Conservation (phyloP, 2,329 filamentous ascomycete species). For the Golovinomyces cichoracearum region DNA sequence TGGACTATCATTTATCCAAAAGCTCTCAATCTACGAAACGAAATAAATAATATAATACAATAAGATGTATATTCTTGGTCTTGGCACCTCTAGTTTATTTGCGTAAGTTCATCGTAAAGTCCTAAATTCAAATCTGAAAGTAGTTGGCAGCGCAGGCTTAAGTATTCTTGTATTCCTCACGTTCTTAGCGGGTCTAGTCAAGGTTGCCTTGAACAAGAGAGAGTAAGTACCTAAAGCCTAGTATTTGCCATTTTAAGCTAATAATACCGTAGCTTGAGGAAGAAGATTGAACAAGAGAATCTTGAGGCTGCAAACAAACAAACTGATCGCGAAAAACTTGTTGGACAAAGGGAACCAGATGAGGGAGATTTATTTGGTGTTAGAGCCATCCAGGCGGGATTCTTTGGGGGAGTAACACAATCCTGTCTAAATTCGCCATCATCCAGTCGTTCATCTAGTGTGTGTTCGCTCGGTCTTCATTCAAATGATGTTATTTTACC, state of each 20-base stretch:
- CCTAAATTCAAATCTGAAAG: background rate
- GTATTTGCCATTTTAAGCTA: background rate
- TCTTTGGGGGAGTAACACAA: constrained; percentile 10
- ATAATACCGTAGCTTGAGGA: constrained; percentile 5
- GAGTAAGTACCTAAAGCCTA: constrained; percentile 4
- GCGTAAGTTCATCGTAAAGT: background rate
- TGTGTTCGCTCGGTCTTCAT: background rate
- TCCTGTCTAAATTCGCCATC: constrained; percentile 8
- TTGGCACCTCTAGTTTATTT: background rate
- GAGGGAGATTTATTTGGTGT: constrained; percentile 11
- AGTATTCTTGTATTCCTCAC: constrained; percentile 6
- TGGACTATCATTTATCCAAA: too few relatives aligned
- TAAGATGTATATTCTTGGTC: background rate
- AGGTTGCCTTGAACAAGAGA: constrained; percentile 8
- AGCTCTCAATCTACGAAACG: too few relatives aligned
- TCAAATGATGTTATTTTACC: background rate
- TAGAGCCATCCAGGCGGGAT: constrained; percentile 9
- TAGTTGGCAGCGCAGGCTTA: background rate
- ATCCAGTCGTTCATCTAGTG: constrained; percentile 3
- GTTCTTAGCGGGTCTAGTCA: constrained; percentile 8
- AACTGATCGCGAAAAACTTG: constrained; percentile 6
- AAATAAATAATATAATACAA: background rate
- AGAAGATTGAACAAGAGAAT: constrained; percentile 6
- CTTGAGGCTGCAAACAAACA: constrained; percentile 5
- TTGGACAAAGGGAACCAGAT: constrained; percentile 5